These are phyloP conservation scores for Filobasidium uniguttulatum DNA, from an alignment of 1,284 basidiomycete genomes.

Conservation along the genomic window DNA sequence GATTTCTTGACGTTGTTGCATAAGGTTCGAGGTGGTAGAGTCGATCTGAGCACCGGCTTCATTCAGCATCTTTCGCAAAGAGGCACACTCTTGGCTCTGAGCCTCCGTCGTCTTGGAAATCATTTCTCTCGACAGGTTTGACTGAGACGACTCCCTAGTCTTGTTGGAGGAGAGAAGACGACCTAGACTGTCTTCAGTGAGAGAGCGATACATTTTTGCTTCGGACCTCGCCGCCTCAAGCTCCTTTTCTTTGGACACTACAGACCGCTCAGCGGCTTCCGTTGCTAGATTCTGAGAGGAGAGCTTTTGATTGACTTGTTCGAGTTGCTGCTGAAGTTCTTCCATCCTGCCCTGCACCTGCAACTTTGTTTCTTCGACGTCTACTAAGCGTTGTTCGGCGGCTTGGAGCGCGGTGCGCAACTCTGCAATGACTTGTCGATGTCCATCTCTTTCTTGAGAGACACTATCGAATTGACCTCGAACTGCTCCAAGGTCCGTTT, in stretches of 20 bases:
- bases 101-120: too few relatives aligned
- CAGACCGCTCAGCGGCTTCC: constrained; percentile 54
- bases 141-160: too few relatives aligned
- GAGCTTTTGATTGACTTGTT: constrained; percentile 66
- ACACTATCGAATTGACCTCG: constrained; percentile 61
- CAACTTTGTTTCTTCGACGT: too few relatives aligned
- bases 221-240: background rate
- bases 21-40: constrained; percentile 54
- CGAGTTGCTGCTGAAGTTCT: too few relatives aligned
- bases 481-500: constrained; percentile 59
- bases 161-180: too few relatives aligned
- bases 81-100: constrained; percentile 60
- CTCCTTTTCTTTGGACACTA: constrained; percentile 37
- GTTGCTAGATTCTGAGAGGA: too few relatives aligned
- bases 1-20: constrained; percentile 53
- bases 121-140: too few relatives aligned
- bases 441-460: constrained; percentile 56
- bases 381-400: background rate
- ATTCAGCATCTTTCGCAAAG: constrained; percentile 60
- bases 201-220: too few relatives aligned
- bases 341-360: too few relatives aligned
- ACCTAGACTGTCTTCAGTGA: too few relatives aligned
- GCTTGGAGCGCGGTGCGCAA: background rate
- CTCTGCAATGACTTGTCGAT: constrained; percentile 66
- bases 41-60: constrained; percentile 60